phyloP scores from a whole-genome alignment of 352 stramenopile species.

The Pythium angustatum region DNA sequence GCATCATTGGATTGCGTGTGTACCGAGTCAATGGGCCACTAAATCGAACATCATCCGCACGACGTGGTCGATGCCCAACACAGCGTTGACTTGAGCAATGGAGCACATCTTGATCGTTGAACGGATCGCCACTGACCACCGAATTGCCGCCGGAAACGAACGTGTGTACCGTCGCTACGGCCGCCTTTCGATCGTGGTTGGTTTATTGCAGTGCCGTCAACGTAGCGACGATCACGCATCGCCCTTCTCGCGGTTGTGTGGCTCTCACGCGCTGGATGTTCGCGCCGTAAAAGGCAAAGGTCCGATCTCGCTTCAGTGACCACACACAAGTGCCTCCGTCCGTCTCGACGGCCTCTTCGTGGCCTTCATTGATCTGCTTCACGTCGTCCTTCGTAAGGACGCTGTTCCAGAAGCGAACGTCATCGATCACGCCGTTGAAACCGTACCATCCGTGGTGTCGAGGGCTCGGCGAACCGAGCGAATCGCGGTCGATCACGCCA shows the following conservation, averaged over 20 bases:
- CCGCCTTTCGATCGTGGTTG: too few species aligned
- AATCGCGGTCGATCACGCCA: slow-evolving; percentile 12
- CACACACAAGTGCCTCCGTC: background rate
- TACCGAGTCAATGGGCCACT: too few species aligned
- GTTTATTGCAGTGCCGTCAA: too few species aligned
- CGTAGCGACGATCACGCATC: too few species aligned
- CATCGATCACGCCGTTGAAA: slow-evolving; percentile 5
- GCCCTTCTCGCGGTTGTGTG: slow-evolving; percentile 1
- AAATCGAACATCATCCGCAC: too few species aligned
- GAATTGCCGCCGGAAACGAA: too few species aligned
- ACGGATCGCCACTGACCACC: too few species aligned
- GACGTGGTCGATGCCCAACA: too few species aligned
- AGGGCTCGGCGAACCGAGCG: background rate
- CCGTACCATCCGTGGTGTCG: slow-evolving; percentile 13
- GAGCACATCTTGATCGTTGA: too few species aligned
- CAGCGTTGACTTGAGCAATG: too few species aligned
- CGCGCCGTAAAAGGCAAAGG: background rate
- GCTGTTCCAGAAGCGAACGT: slow-evolving; percentile 9
- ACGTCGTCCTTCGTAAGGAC: background rate
- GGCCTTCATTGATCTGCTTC: background rate
- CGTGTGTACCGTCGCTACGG: too few species aligned
- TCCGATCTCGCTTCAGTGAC: slow-evolving; percentile 5
- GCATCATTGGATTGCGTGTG: too few species aligned
- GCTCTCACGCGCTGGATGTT: background rate
- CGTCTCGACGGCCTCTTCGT: background rate